Evolutionary conservation across 2,329 filamentous ascomycete genomes (phyloP), one percentile per base, ranked within the genome.

Genomic region (Cercospora zeina): DNA sequence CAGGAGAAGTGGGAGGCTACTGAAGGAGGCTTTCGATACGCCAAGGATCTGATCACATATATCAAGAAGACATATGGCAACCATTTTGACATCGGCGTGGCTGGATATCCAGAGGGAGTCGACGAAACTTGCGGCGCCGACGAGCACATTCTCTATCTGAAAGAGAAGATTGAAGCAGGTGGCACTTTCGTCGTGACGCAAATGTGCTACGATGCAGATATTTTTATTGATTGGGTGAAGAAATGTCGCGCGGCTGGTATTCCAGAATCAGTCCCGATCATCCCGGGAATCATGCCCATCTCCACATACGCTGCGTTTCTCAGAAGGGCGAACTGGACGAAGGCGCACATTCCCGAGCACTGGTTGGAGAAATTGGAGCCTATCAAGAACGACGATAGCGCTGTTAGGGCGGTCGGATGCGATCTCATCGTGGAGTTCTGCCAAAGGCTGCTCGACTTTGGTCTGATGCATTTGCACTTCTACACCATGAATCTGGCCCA

Each of bases 401-500:
- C 91, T 54, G 95, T 97, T 33, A 86, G 93, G 75, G 90, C 96
- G 68, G 86, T 96, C 60, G 95, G 95, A 58, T 95, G 92, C 78
- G 87, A 84, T 13, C 82, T 99, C 21, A 89, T 99, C 16, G 90
- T 92, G 21, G 86, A 96, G 49, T 88, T 99, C 86, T 99, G 95
- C 77, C 87, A 89, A 63, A 91, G 89, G 78, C 85, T 99, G 63
- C 81, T 97, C 61, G 85, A 87, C 62, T 87, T 87, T 36, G 95
- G 93, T 42, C 91, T 97, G 68, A 92, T 72, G 69, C 75, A 97
- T 74, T 78, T 99, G 67, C 95, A 99, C 77, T 99, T 99, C 78
- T 99, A 99, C 81, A 99, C 95, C 64, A 99, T 99, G 95, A 99
- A 99, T 78, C 83, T 99, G 19, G 93, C 92, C 10, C 91, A 96